These are phyloP conservation scores for Clonostachys rosea DNA, from an alignment of 2,329 filamentous ascomycete species.

Conservation along the genomic window DNA sequence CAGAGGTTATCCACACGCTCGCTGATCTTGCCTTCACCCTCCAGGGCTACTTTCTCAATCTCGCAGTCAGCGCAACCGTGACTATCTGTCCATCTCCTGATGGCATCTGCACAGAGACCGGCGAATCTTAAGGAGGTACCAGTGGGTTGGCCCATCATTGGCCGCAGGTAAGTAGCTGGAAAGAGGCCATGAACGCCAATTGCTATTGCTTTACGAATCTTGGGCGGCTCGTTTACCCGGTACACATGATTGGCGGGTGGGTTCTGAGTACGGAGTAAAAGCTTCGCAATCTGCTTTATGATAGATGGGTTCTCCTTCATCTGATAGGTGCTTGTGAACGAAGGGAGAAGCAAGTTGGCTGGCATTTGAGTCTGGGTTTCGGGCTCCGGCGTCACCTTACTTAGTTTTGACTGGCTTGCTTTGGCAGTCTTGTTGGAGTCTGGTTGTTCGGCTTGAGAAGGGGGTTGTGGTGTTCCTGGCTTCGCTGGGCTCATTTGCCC, in stretches of 20 bases:
- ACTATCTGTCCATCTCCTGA: constrained; percentile 74
- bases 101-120: constrained; percentile 77
- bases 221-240: constrained; percentile 62
- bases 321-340: constrained; percentile 64
- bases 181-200: constrained; percentile 96
- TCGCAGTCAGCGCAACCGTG: constrained; percentile 71
- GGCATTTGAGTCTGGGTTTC: constrained; percentile 23
- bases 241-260: constrained; percentile 66
- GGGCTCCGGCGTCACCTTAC: constrained; percentile 10
- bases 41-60: constrained; percentile 89
- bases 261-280: constrained; percentile 52
- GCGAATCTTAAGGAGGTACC: constrained; percentile 94
- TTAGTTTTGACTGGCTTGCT: constrained; percentile 16
- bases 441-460: too few species aligned
- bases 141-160: constrained; percentile 89
- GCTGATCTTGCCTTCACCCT: constrained; percentile 88
- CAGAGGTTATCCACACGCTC: constrained; percentile 90
- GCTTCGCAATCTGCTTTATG: constrained; percentile 57
- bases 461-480: constrained; percentile 2
- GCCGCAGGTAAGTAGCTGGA: constrained; percentile 80
- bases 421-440: constrained; percentile 9
- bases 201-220: constrained; percentile 79
- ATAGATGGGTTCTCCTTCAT: constrained; percentile 66
- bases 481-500: constrained; percentile 11
- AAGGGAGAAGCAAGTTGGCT: constrained; percentile 64